A percentile compares a stretch with the other conserved stretches of the same genome.
Conservation (phyloP, 2,329 filamentous ascomycete genomes). For the Trichoderma simmonsii region DNA sequence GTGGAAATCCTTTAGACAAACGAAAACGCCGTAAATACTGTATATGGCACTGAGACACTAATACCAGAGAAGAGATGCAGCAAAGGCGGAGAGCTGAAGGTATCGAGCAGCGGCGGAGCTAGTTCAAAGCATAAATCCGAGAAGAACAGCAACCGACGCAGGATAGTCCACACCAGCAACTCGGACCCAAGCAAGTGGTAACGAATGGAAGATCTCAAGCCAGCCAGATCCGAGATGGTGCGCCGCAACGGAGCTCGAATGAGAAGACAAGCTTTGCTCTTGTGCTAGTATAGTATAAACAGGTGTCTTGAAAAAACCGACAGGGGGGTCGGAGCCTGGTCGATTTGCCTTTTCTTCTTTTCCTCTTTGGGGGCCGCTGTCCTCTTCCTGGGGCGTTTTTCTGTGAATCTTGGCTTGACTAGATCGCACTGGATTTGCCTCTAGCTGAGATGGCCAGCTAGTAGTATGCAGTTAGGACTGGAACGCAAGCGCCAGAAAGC, state of each 20-base stretch:
- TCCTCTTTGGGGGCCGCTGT: not conserved
- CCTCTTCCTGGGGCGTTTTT: not conserved
- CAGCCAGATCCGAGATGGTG: not conserved
- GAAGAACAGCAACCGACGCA: not conserved
- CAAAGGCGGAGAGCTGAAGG: not conserved
- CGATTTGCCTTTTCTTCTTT: not conserved
- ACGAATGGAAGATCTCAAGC: not conserved
- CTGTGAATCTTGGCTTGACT: not conserved
- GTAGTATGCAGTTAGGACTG: not conserved
- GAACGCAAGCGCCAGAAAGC: not conserved
- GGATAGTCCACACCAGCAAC: not conserved
- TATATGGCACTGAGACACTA: not conserved
- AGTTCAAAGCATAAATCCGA: not conserved
- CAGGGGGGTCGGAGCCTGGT: not conserved
- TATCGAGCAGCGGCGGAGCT: not conserved
- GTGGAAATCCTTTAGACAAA: no score
- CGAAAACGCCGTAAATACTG: not conserved
- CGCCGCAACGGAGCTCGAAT: not conserved
- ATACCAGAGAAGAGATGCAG: not conserved
- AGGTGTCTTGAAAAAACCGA: not conserved
- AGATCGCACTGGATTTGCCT: not conserved
- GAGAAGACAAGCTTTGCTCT: not conserved
- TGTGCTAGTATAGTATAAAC: not conserved
- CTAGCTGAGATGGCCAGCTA: not conserved
- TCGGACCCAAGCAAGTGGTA: conserved; percentile 18